These are phyloP conservation scores for Crithidia fasciculata DNA, from an alignment of 208 protist species.

Conservation along the genomic window DNA sequence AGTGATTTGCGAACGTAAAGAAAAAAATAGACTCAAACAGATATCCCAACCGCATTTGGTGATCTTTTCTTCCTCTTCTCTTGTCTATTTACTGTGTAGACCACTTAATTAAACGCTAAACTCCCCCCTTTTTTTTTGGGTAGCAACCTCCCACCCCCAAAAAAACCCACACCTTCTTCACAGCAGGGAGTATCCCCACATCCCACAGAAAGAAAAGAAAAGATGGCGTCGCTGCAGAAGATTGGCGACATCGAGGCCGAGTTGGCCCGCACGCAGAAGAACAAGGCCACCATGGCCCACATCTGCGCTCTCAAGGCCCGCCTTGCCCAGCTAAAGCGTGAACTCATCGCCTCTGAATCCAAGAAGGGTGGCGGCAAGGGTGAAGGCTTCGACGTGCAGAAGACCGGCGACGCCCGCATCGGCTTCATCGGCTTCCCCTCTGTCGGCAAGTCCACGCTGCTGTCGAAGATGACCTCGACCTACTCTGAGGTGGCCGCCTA, in stretches of 20 bases:
- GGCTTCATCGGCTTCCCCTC: conserved; percentile 98
- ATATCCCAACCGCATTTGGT: no score
- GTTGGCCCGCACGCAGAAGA: conserved; percentile 98
- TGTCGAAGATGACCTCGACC: conserved; percentile 97
- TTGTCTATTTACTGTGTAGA: no score
- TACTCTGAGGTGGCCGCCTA: conserved; percentile 98
- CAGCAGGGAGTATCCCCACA: no score
- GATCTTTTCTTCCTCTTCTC: no score
- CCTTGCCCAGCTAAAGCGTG: conserved; percentile 97
- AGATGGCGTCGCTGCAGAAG: conserved; percentile 77
- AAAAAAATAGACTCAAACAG: no score
- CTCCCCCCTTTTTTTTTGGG: no score
- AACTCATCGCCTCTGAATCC: conserved; percentile 93
- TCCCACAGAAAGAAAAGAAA: not conserved
- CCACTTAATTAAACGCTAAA: no score
- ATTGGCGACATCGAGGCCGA: conserved; percentile 98
- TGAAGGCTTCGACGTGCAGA: conserved; percentile 98
- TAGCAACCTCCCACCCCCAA: no score
- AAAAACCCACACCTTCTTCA: no score
- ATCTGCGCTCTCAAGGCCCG: conserved; percentile 98
- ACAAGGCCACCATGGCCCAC: conserved; percentile 98
- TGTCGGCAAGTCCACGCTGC: conserved; percentile 98
- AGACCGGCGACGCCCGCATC: conserved; percentile 96
- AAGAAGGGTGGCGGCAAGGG: conserved; percentile 91
- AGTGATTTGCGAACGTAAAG: no score